Conservation (phyloP, 306 rosid species). For the Begonia masoniana region DNA sequence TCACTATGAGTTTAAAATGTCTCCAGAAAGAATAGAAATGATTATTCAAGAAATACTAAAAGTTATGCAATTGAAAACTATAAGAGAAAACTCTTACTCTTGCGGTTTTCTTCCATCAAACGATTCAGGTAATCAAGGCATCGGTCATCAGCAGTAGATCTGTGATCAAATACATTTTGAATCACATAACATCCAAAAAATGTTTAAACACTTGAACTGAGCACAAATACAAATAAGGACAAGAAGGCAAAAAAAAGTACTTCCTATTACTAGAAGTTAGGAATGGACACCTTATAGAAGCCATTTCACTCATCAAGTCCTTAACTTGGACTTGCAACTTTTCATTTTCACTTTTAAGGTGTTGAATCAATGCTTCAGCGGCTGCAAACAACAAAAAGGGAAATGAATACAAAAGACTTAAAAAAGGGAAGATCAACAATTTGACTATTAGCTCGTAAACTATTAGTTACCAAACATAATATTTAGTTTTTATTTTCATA, state of each 20-base stretch:
- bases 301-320: constrained; percentile 55
- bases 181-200: background rate
- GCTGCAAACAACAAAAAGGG: constrained; percentile 25
- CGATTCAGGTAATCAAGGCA: constrained; percentile 35
- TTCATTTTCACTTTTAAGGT: constrained; percentile 50
- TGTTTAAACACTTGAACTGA: background rate
- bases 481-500: too few relatives aligned
- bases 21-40: too few relatives aligned
- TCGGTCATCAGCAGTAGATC: constrained; percentile 41
- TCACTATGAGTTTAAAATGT: too few relatives aligned
- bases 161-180: constrained; percentile 18
- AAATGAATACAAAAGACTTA: too few relatives aligned
- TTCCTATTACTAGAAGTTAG: constrained; percentile 1
- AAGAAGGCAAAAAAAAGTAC: background rate
- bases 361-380: constrained; percentile 61
- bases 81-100: constrained; percentile 34
- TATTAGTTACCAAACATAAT: too few relatives aligned
- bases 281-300: constrained; percentile 45
- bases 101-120: constrained; percentile 40
- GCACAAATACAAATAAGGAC: background rate
- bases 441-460: too few relatives aligned
- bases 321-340: constrained; percentile 33
- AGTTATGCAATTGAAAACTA: too few relatives aligned
- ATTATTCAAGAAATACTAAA: too few relatives aligned
- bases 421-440: too few relatives aligned